A percentile compares a stretch with the other conserved stretches of the same genome.
Conservation (phyloP, 768 basidiomycete genomes). For the Leccinellum luteum region DNA sequence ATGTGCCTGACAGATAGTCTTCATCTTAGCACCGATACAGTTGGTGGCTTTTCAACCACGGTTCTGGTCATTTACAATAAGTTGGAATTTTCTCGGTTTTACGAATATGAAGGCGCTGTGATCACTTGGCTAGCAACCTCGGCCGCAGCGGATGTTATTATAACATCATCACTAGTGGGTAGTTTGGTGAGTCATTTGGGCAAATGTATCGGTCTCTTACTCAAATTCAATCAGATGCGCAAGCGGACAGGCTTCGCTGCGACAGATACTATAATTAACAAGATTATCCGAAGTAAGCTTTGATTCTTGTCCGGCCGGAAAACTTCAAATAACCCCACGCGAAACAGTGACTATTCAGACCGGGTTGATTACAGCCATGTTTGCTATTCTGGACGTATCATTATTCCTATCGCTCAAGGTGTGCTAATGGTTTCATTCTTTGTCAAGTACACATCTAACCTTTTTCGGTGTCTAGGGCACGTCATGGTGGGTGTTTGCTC, state of each 20-base stretch:
- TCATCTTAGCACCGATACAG: constrained; percentile 14
- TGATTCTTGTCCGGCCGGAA: neutral
- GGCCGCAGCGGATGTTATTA: neutral
- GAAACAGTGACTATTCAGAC: constrained; percentile 30
- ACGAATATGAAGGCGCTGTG: neutral
- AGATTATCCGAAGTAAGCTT: constrained; percentile 39
- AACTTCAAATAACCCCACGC: neutral
- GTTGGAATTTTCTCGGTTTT: neutral
- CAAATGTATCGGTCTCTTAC: neutral
- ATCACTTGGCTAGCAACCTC: neutral
- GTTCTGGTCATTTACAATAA: constrained; percentile 18
- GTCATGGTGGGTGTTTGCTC: constrained; percentile 19
- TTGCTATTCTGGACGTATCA: constrained; percentile 18
- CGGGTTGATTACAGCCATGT: constrained; percentile 18
- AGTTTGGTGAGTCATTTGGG: neutral
- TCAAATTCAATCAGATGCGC: constrained; percentile 25
- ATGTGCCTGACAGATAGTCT: neutral
- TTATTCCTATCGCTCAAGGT: constrained; percentile 10
- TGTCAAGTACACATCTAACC: neutral
- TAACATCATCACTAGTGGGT: neutral
- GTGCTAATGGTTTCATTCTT: neutral
- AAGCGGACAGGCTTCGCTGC: constrained; percentile 42
- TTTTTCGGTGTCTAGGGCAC: constrained; percentile 1
- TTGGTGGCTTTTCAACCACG: constrained; percentile 34
- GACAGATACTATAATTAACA: constrained; percentile 39